These are phyloP conservation scores for Umbellularia californica DNA, from an alignment of 164 flowering plant genomes.

Conservation along the genomic window DNA sequence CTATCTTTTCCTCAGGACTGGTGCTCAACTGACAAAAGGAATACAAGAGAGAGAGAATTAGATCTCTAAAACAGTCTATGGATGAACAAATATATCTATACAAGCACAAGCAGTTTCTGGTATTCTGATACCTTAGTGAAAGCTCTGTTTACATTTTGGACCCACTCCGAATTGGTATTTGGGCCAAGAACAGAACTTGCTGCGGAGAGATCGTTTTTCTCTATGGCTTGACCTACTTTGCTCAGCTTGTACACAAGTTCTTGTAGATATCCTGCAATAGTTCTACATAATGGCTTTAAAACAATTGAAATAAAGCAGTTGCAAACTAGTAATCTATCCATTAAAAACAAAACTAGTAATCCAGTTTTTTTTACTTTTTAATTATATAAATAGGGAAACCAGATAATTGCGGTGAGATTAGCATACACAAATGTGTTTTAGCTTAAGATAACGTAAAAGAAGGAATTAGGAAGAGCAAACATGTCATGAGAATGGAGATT, in stretches of 20 bases:
- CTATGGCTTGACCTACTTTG: slow-evolving; percentile 23
- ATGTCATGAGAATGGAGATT: background rate
- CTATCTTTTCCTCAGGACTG: slow-evolving; percentile 16
- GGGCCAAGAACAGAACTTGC: slow-evolving; percentile 20
- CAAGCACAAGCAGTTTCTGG: background rate
- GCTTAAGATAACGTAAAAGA: background rate
- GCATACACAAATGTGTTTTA: background rate
- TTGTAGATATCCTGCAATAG: slow-evolving; percentile 18
- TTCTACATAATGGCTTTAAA: background rate
- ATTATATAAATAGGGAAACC: background rate
- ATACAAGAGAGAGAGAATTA: background rate
- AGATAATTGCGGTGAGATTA: background rate
- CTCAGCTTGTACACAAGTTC: slow-evolving; percentile 22
- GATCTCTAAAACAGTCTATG: background rate
- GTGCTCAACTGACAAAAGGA: slow-evolving; percentile 14
- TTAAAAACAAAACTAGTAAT: background rate
- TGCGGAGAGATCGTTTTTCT: slow-evolving; percentile 13
- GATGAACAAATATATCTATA: background rate
- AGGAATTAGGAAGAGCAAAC: background rate
- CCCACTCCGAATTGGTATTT: slow-evolving; percentile 12
- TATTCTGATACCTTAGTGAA: slow-evolving; percentile 13
- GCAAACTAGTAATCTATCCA: too few species aligned
- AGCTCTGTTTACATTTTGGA: slow-evolving; percentile 17
- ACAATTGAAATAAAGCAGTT: background rate
- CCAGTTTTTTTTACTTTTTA: background rate